Conservation (phyloP, 2,329 filamentous ascomycete genomes). For the Diaporthe velutina region DNA sequence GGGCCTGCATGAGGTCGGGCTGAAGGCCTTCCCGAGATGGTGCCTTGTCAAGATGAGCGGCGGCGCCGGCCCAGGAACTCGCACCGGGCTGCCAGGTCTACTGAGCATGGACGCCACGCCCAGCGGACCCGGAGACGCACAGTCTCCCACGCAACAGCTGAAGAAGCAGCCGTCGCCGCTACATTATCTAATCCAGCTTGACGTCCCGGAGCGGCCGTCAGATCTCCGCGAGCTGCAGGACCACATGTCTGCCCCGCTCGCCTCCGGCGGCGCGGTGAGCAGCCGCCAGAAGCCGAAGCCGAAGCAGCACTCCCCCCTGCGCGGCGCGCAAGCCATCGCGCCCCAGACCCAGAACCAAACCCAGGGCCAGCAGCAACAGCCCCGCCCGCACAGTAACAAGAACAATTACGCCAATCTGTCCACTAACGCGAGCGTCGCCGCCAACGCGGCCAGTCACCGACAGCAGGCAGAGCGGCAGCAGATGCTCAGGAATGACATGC, state of each 20-base stretch:
- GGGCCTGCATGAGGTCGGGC: slow-evolving; percentile 57
- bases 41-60: slow-evolving; percentile 45
- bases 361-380: neutral
- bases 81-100: neutral
- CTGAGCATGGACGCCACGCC: neutral
- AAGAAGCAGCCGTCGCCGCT: neutral
- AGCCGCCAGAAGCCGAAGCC: slow-evolving; percentile 14
- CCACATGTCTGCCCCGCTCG: slow-evolving; percentile 30
- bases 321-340: too few relatives aligned
- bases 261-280: neutral
- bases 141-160: neutral
- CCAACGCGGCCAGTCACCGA: slow-evolving; percentile 17
- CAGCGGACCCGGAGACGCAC: neutral
- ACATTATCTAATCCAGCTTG: neutral
- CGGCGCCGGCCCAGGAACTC: neutral
- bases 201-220: neutral
- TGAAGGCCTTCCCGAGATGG: slow-evolving; percentile 59
- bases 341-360: too few relatives aligned
- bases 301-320: slow-evolving; percentile 26
- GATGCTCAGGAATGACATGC: neutral
- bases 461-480: slow-evolving; percentile 22
- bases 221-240: slow-evolving; percentile 28
- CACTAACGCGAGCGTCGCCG: slow-evolving; percentile 34
- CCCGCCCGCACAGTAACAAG: neutral
- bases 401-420: neutral